Percentiles rank a stretch among this genome's conserved stretches.
These are phyloP conservation scores for Iberis pinnata DNA, from an alignment of 345 rosid species.

Conservation along the genomic window DNA sequence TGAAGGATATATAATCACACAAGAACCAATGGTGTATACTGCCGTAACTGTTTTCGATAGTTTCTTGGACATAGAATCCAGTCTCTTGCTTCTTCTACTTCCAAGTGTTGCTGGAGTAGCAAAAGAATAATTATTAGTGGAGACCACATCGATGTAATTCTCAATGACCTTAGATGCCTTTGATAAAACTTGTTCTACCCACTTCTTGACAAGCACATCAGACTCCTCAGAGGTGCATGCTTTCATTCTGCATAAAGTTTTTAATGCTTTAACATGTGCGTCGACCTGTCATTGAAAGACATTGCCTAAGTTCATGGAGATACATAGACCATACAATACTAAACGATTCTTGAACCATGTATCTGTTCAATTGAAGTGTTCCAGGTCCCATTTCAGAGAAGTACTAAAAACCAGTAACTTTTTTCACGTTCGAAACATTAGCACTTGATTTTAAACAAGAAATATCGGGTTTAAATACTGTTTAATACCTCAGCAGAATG, in stretches of 20 bases:
- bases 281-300: slow-evolving; percentile 56
- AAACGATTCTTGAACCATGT: background rate
- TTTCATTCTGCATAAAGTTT: slow-evolving; percentile 71
- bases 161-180: slow-evolving; percentile 57
- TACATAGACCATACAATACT: slow-evolving; percentile 1
- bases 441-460: slow-evolving; percentile 4
- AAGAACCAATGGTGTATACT: slow-evolving; percentile 66
- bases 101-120: slow-evolving; percentile 59
- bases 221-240: slow-evolving; percentile 54
- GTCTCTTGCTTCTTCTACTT: slow-evolving; percentile 45
- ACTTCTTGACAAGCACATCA: slow-evolving; percentile 56
- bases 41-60: slow-evolving; percentile 59
- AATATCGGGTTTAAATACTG: background rate
- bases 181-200: slow-evolving; percentile 59
- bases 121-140: slow-evolving; percentile 35
- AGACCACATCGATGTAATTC: slow-evolving; percentile 47
- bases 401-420: slow-evolving; percentile 6
- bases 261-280: slow-evolving; percentile 88
- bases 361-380: slow-evolving; percentile 5
- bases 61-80: slow-evolving; percentile 29
- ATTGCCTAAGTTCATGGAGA: slow-evolving; percentile 17
- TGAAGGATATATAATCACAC: slow-evolving; percentile 63
- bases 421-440: background rate
- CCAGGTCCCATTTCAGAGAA: slow-evolving; percentile 10
- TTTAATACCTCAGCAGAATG: slow-evolving; percentile 80